Evolutionary conservation across 2,329 filamentous ascomycete species (phyloP).

Genomic region (Coniochaeta ligniaria): DNA sequence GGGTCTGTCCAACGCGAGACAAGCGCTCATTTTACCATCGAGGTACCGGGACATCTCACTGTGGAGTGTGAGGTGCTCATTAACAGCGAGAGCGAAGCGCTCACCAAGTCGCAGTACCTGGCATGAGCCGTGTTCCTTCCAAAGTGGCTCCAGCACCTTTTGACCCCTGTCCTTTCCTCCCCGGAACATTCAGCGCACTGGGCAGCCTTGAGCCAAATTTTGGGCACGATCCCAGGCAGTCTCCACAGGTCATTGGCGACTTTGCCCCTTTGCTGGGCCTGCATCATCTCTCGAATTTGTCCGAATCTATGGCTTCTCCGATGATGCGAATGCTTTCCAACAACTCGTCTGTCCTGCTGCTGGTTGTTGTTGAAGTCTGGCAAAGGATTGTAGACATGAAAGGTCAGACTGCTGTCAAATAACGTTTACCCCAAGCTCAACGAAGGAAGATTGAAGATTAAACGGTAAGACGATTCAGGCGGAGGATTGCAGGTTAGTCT

Average conservation of each 20-base stretch:
- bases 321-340: background rate
- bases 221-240: too few species aligned
- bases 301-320: background rate
- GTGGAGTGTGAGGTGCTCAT: background rate
- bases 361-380: background rate
- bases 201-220: background rate
- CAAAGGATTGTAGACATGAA: too few species aligned
- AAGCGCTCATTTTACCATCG: background rate
- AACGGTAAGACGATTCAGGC: too few species aligned
- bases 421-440: too few species aligned
- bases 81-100: background rate
- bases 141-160: background rate
- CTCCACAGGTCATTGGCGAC: background rate
- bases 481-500: too few species aligned
- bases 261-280: background rate
- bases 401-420: too few species aligned
- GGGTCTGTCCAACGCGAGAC: background rate
- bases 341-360: background rate
- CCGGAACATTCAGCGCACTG: background rate
- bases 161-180: background rate
- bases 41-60: background rate
- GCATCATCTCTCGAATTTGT: background rate
- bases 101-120: background rate
- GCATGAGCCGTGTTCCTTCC: background rate
- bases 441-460: too few species aligned